Percentiles rank a stretch among this genome's conserved stretches.
Evolutionary conservation across 1,284 basidiomycete species (phyloP).

Genomic region (Microbotryum scabiosae): DNA sequence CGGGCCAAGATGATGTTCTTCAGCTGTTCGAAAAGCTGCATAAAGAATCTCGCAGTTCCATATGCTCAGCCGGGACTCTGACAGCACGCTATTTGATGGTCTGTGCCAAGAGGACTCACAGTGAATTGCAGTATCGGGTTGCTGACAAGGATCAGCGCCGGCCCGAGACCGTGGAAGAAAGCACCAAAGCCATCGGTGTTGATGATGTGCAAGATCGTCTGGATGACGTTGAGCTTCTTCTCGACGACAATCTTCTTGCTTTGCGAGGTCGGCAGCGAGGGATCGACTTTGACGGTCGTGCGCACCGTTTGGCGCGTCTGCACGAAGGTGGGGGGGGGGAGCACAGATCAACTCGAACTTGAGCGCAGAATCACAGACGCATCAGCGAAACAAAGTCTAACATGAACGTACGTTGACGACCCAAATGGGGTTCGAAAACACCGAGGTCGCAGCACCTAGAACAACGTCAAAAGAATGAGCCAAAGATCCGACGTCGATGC

Average conservation of each 20-base stretch:
- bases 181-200: slow-evolving; percentile 67
- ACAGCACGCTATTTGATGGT: background rate
- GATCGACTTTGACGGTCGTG: slow-evolving; percentile 28
- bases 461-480: background rate
- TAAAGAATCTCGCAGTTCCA: slow-evolving; percentile 54
- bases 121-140: slow-evolving; percentile 74
- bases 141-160: slow-evolving; percentile 83
- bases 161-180: slow-evolving; percentile 93
- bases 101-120: slow-evolving; percentile 30
- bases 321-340: too few relatives aligned
- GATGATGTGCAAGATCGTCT: slow-evolving; percentile 65
- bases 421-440: slow-evolving; percentile 90
- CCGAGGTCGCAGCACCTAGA: slow-evolving; percentile 75
- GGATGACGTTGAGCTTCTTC: slow-evolving; percentile 43
- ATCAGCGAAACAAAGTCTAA: too few relatives aligned
- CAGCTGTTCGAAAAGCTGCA: slow-evolving; percentile 60
- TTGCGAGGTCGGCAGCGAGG: slow-evolving; percentile 5
- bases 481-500: background rate
- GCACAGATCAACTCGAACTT: background rate
- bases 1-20: slow-evolving; percentile 64
- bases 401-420: slow-evolving; percentile 39
- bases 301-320: slow-evolving; percentile 61
- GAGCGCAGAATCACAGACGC: background rate
- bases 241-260: slow-evolving; percentile 25
- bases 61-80: slow-evolving; percentile 39